Evolutionary conservation across 768 basidiomycete genomes (phyloP), one percentile per base, ranked within the genome.

Genomic region (Plicaturopsis crispa): DNA sequence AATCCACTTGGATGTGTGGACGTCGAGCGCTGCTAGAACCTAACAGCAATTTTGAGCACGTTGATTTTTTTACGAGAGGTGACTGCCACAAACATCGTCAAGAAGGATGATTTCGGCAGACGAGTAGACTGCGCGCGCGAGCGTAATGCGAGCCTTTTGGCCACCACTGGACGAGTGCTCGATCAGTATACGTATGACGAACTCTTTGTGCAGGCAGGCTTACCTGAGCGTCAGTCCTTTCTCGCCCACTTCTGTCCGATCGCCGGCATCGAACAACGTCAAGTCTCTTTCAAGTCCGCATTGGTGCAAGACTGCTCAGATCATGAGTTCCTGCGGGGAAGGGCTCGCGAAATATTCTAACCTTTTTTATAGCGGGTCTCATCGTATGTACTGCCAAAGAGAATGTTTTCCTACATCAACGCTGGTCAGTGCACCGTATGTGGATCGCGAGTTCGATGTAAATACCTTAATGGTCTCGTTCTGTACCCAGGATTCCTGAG

Each of bases 401-500:
- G 40, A 36, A 75, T 72, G 42, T 75, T 75, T 14, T 73, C 65
- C 62, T 63, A 28, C 14, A 28, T n/a, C n/a, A n/a, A n/a, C n/a
- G n/a, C n/a, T n/a, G n/a, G n/a, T n/a, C n/a, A n/a, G n/a, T n/a
- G n/a, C n/a, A n/a, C n/a, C n/a, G n/a, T n/a, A n/a, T n/a, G n/a
- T n/a, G n/a, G n/a, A n/a, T n/a, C n/a, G n/a, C n/a, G n/a, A n/a
- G n/a, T n/a, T n/a, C 26, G 26, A 28, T 28, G 26, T 28, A 8
- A n/a, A n/a, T n/a, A 28, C 26, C 47, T 49, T 56, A 46, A 66
- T 62, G 0, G 63, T 68, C 37, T 65, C 67, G 37, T 67, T 69
- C 50, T 64, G 60, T 14, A 70, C 65, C 72, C 72, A 75, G 1
- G 63, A 57, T 44, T 70, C 67, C 43, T 75, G 72, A 4, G 65